These are phyloP conservation scores for Hirschioporus abietinus DNA, from an alignment of 768 basidiomycete species.

Conservation along the genomic window DNA sequence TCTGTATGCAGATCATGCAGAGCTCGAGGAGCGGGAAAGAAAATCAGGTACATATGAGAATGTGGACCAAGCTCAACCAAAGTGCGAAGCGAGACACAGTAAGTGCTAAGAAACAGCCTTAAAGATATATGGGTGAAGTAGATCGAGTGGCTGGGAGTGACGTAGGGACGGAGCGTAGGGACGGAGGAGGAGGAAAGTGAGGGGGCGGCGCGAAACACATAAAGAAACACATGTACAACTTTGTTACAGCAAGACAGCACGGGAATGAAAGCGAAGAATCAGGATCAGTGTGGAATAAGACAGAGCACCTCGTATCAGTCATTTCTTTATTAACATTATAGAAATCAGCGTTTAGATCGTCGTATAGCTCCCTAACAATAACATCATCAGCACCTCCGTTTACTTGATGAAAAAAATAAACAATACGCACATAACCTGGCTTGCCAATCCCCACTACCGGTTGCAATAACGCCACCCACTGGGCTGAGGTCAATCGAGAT, in stretches of 20 bases:
- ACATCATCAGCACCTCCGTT: background rate
- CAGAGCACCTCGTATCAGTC: background rate
- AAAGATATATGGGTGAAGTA: too few species aligned
- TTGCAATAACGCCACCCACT: conserved; percentile 55
- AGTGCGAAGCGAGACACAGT: too few species aligned
- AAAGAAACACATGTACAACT: background rate
- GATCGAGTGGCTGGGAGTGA: background rate
- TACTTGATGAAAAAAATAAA: conserved; percentile 1
- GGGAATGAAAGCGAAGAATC: background rate
- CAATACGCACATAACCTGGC: conserved; percentile 57
- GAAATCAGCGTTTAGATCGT: background rate
- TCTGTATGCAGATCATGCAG: too few species aligned
- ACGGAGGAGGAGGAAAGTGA: background rate
- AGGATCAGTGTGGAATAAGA: background rate
- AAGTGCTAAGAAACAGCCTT: too few species aligned
- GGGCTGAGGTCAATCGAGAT: conserved; percentile 69
- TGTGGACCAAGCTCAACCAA: too few species aligned
- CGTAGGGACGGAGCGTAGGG: background rate
- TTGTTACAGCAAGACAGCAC: background rate
- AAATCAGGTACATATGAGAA: too few species aligned
- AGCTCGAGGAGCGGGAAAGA: too few species aligned
- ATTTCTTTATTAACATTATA: background rate
- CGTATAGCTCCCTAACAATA: background rate
- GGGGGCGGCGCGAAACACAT: background rate
- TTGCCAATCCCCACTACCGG: conserved; percentile 67